Evolutionary conservation across 1,284 basidiomycete genomes (phyloP), one percentile per base, ranked within the genome.

Genomic region (Malassezia restricta): DNA sequence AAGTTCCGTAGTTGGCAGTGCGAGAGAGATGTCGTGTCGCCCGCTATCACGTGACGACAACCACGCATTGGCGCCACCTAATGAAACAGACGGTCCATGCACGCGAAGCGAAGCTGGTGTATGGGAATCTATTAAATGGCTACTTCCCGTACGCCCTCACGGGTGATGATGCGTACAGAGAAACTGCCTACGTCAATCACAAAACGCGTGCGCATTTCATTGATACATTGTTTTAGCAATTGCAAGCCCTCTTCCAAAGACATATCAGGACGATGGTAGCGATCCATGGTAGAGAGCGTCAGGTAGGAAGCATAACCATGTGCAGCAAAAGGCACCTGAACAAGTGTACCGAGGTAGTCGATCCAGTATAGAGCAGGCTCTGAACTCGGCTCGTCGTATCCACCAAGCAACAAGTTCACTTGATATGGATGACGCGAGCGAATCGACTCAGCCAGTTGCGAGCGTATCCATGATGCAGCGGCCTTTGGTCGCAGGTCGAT

Each of bases 231-330:
- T 68, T 80, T 82, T 55, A 98, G 76, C 5, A 85, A 81, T 1
- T 80, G 86, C 20, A 96, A 74, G 5, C 87, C 94, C 66, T 94
- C 86, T 61, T 89, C 86, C 24, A 90, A 75, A 1, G 80, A 74
- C 43, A 83, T 86, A 51, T 87, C 82, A 0, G 88, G 89, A 66
- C 86, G 79, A 68, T 91, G 88, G 47, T 66, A 71, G 14, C 68
- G 79, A 71, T 98, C 92, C 58, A 98, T 79, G 66, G 91, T 86
- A 80, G 85, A 84, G 65, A 96, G 77, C 17, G 83, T 84, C 74
- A 98, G 92, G 76, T 91, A 92, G 56, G 84, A 82, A 35, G 89
- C 92, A 72, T 96, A 91, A 1, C 92, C 94, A 73, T 96, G 92
- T 0, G 90, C 90, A 6, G 83, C 91, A 73, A 91, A 98, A 0